Conservation (phyloP, 169 alveolate species). For the Cryptosporidium viatorum region DNA sequence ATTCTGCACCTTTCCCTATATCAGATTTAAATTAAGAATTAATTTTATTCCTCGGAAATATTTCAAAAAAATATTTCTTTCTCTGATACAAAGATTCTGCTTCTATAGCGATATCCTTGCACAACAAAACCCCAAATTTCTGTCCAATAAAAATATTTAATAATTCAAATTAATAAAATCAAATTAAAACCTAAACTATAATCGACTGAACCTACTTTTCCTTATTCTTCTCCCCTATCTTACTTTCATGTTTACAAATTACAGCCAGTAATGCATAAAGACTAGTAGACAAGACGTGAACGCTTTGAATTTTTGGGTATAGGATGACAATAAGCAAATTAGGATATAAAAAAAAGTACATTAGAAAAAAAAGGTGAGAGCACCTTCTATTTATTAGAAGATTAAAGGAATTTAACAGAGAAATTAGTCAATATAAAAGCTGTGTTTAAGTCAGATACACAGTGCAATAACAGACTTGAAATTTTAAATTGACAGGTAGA, state of each 20-base stretch:
- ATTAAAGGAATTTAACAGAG: not conserved
- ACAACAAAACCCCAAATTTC: not conserved
- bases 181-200: not conserved
- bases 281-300: conserved; percentile 6
- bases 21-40: too few relatives aligned
- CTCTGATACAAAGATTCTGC: not conserved
- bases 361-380: not conserved
- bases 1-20: not conserved
- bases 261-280: conserved; percentile 12
- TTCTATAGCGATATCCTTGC: not conserved
- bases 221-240: not conserved
- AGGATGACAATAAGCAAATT: not conserved
- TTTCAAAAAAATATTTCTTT: not conserved
- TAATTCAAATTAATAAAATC: not conserved
- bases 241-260: not conserved
- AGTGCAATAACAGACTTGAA: not conserved
- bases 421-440: not conserved
- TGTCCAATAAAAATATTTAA: not conserved
- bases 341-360: not conserved
- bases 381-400: not conserved
- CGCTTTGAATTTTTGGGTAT: not conserved
- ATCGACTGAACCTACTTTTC: not conserved
- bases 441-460: not conserved
- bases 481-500: not conserved
- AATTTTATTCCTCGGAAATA: not conserved